Conservation (phyloP, 495 filamentous ascomycete species). For the Daldinia bambusicola region DNA sequence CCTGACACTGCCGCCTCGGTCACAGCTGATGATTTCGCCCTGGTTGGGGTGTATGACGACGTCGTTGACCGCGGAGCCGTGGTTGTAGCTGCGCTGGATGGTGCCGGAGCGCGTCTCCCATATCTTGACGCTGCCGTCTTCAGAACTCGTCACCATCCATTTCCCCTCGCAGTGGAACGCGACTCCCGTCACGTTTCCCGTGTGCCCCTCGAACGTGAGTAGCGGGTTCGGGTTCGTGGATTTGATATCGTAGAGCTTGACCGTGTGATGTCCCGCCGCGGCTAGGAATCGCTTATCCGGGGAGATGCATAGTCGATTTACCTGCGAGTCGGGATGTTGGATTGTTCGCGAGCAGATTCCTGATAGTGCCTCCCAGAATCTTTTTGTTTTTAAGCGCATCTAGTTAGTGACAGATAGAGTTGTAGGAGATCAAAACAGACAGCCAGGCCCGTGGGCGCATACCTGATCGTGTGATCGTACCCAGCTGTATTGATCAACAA, state of each 20-base stretch:
- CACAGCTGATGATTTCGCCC: slow-evolving; percentile 95
- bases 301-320: slow-evolving; percentile 97
- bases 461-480: slow-evolving; percentile 99
- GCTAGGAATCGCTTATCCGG: slow-evolving; percentile 97
- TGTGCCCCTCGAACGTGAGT: slow-evolving; percentile 94
- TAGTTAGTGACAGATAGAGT: slow-evolving; percentile 8
- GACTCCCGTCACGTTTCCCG: slow-evolving; percentile 92
- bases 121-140: slow-evolving; percentile 97
- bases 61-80: slow-evolving; percentile 89
- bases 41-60: slow-evolving; percentile 98
- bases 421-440: background rate
- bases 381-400: slow-evolving; percentile 45
- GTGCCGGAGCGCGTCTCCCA: slow-evolving; percentile 93
- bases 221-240: slow-evolving; percentile 93
- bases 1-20: slow-evolving; percentile 89
- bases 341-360: slow-evolving; percentile 98
- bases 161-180: slow-evolving; percentile 98
- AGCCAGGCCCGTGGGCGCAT: slow-evolving; percentile 46
- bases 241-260: slow-evolving; percentile 98
- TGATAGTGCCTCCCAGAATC: slow-evolving; percentile 98
- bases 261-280: slow-evolving; percentile 90
- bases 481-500: slow-evolving; percentile 71
- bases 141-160: slow-evolving; percentile 99
- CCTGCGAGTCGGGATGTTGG: slow-evolving; percentile 96
- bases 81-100: slow-evolving; percentile 91